Conservation (phyloP, 345 rosid species). For the Bruguiera gymnorhiza region DNA sequence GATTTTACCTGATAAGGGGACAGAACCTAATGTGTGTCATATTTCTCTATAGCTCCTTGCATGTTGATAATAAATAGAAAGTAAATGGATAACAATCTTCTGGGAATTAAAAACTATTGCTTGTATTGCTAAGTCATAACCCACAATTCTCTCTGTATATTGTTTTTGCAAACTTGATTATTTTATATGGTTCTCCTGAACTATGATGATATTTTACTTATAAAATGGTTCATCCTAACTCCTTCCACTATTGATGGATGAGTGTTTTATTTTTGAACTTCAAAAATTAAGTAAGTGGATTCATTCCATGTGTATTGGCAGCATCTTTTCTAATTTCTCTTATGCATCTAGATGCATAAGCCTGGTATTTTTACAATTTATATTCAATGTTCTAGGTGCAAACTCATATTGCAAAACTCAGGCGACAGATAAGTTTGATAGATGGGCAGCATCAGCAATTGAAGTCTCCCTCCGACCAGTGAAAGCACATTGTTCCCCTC, state of each 20-base stretch:
- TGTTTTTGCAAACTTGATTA: not conserved
- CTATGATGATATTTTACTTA: conserved; percentile 6
- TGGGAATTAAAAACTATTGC: not conserved
- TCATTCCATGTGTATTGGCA: conserved; percentile 1
- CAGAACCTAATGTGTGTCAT: not conserved
- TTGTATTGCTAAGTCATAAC: not conserved
- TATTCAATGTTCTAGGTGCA: conserved; percentile 23
- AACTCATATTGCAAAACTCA: conserved; percentile 34
- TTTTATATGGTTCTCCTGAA: not conserved
- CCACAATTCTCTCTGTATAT: not conserved
- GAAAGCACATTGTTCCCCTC: conserved; percentile 18
- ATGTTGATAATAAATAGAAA: not conserved
- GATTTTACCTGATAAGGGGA: not conserved
- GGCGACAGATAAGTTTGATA: conserved; percentile 27
- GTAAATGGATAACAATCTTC: not conserved
- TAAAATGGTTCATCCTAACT: not conserved
- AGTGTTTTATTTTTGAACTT: conserved; percentile 1
- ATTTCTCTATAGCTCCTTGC: not conserved
- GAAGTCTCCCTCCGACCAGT: conserved; percentile 54
- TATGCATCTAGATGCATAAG: not conserved
- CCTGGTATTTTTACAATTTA: conserved; percentile 5
- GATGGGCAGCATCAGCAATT: conserved; percentile 57
- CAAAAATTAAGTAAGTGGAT: not conserved
- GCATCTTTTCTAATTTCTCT: conserved; percentile 1
- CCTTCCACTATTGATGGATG: not conserved